Percentiles rank a stretch among this genome's conserved stretches.
Evolutionary conservation across 495 filamentous ascomycete genomes (phyloP).

Genomic region (Penicillium subrubescens): DNA sequence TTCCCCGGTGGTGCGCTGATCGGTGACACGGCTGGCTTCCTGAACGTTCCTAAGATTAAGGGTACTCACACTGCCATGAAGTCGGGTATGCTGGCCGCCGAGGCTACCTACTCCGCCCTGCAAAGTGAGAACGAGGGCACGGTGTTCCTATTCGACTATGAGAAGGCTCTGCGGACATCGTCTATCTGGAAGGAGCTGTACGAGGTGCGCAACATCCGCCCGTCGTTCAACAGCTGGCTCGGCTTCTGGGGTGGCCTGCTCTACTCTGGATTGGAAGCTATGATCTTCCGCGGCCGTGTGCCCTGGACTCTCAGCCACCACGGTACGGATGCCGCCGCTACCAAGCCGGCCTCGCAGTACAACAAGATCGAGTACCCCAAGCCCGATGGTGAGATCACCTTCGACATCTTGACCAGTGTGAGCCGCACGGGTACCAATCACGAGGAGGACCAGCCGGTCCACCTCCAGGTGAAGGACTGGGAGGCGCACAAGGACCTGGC

Average conservation of each 20-base stretch:
- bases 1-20: conserved; percentile 97
- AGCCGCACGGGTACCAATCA: conserved; percentile 96
- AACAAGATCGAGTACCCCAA: conserved; percentile 95
- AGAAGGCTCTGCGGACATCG: conserved; percentile 82
- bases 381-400: conserved; percentile 89
- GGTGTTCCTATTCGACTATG: conserved; percentile 94
- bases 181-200: conserved; percentile 93
- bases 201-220: conserved; percentile 96
- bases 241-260: conserved; percentile 85
- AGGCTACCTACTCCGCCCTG: conserved; percentile 81
- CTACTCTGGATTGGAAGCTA: conserved; percentile 94
- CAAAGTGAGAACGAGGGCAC: conserved; percentile 59
- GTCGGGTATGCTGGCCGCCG: conserved; percentile 93
- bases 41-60: conserved; percentile 99
- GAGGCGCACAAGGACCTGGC: conserved; percentile 79
- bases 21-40: conserved; percentile 92
- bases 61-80: conserved; percentile 98
- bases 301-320: conserved; percentile 96
- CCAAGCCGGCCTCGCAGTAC: conserved; percentile 76
- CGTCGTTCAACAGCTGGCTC: conserved; percentile 83
- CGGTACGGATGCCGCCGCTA: conserved; percentile 62
- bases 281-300: conserved; percentile 75
- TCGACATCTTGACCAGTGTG: conserved; percentile 94
- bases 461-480: conserved; percentile 94
- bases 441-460: conserved; percentile 97